Percentiles rank a stretch among this genome's conserved stretches.
Conservation (phyloP, 768 basidiomycete genomes). For the Trametes cinnabarina region DNA sequence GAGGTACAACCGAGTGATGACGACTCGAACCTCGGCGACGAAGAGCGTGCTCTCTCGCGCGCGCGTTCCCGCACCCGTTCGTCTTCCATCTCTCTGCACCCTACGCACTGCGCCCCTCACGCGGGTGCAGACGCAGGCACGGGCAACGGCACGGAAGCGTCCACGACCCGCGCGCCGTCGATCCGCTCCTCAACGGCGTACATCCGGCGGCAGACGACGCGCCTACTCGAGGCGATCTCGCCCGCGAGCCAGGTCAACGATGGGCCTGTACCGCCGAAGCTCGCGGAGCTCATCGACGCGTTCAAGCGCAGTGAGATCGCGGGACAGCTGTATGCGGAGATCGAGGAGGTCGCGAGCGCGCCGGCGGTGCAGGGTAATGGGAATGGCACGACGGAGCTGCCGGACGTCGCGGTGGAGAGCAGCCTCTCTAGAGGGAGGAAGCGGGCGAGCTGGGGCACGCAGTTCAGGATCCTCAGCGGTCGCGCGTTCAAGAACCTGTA, state of each 20-base stretch:
- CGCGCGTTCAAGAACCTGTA: slow-evolving; percentile 98
- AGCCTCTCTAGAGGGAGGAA: slow-evolving; percentile 66
- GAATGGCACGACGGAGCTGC: slow-evolving; percentile 43
- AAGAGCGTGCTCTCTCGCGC: slow-evolving; percentile 60
- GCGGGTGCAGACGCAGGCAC: slow-evolving; percentile 23
- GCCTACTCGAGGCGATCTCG: slow-evolving; percentile 59
- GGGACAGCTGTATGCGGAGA: slow-evolving; percentile 58
- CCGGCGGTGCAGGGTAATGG: slow-evolving; percentile 29
- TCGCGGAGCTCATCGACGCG: slow-evolving; percentile 69
- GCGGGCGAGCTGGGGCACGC: slow-evolving; percentile 83
- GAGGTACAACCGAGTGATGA: slow-evolving; percentile 34
- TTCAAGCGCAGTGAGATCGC: slow-evolving; percentile 71
- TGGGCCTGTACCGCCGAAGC: slow-evolving; percentile 49
- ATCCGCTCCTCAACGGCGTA: slow-evolving; percentile 45
- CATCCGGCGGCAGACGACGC: slow-evolving; percentile 71
- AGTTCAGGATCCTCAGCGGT: slow-evolving; percentile 93
- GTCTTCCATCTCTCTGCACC: slow-evolving; percentile 38
- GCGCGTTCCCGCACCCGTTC: slow-evolving; percentile 37
- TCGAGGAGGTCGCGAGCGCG: slow-evolving; percentile 40
- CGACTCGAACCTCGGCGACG: slow-evolving; percentile 52
- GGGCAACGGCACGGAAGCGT: slow-evolving; percentile 50
- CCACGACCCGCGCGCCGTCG: slow-evolving; percentile 46
- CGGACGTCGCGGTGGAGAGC: slow-evolving; percentile 70
- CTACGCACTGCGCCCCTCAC: slow-evolving; percentile 31
- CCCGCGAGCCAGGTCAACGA: slow-evolving; percentile 34